A percentile compares a stretch with the other conserved stretches of the same genome.
Conservation (phyloP, 192 early-diverging fungal species). For the Phycomyces nitens region DNA sequence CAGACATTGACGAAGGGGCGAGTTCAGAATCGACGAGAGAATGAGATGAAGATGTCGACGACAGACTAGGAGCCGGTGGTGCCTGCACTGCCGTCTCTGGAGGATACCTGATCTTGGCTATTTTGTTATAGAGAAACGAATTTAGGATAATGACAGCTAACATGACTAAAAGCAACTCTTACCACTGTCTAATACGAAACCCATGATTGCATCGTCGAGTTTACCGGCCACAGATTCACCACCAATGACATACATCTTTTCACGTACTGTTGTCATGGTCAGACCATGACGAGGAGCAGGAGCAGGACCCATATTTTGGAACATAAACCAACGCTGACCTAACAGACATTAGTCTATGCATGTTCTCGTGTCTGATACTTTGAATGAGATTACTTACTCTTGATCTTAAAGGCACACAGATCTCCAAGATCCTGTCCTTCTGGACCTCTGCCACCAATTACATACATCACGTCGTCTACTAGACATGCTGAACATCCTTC, state of each 20-base stretch:
- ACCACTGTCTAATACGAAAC: slow-evolving; percentile 48
- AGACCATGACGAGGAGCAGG: slow-evolving; percentile 40
- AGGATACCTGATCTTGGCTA: slow-evolving; percentile 50
- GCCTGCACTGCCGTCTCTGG: slow-evolving; percentile 7
- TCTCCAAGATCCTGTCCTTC: slow-evolving; percentile 45
- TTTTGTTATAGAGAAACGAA: slow-evolving; percentile 2
- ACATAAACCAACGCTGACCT: slow-evolving; percentile 43
- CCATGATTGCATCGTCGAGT: slow-evolving; percentile 6
- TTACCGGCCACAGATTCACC: slow-evolving; percentile 40
- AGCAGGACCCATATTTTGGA: slow-evolving; percentile 44
- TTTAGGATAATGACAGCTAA: slow-evolving; percentile 15
- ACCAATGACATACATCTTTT: slow-evolving; percentile 52
- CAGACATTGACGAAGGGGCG: not conserved
- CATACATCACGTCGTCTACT: slow-evolving; percentile 48
- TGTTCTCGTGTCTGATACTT: not conserved
- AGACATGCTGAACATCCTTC: slow-evolving; percentile 33
- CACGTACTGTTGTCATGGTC: slow-evolving; percentile 39
- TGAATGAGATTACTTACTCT: slow-evolving; percentile 25
- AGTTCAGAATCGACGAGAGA: not conserved
- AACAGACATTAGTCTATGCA: not conserved
- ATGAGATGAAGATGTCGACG: not conserved
- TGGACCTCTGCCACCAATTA: slow-evolving; percentile 48
- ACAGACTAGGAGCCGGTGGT: not conserved
- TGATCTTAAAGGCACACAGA: slow-evolving; percentile 48
- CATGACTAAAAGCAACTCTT: slow-evolving; percentile 9